Percentiles rank a stretch among this genome's conserved stretches.
Evolutionary conservation across 2,329 filamentous ascomycete genomes (phyloP).

Genomic region (Dryadomyces quercus-mongolicae): DNA sequence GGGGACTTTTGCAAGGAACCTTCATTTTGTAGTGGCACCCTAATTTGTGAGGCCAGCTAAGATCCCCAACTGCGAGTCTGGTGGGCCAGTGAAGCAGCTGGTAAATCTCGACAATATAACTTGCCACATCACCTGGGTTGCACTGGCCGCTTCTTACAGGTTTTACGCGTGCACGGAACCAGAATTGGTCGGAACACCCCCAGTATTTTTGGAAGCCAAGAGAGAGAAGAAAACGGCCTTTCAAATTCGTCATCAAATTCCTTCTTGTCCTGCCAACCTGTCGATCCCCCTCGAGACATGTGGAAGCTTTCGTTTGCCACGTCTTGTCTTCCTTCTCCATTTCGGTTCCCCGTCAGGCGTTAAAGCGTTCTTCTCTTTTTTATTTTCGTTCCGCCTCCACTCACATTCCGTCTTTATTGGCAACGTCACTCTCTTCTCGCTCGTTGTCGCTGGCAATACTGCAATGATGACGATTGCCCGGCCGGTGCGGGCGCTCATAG

Average conservation of each 20-base stretch:
- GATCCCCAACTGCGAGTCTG: too few species aligned
- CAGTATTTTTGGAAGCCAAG: too few species aligned
- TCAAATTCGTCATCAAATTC: background rate
- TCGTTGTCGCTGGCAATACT: background rate
- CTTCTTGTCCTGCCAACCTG: background rate
- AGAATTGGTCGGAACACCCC: too few species aligned
- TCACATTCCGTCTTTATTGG: background rate
- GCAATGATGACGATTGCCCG: conserved; percentile 69
- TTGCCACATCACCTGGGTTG: too few species aligned
- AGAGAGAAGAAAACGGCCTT: too few species aligned
- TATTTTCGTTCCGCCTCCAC: background rate
- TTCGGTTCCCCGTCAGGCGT: background rate
- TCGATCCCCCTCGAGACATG: background rate
- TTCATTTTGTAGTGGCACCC: too few species aligned
- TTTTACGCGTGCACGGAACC: too few species aligned
- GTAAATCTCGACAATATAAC: too few species aligned
- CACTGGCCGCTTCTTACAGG: too few species aligned
- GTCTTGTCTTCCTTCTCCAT: background rate
- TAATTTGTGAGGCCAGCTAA: too few species aligned
- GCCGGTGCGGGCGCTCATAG: conserved; percentile 68
- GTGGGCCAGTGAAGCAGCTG: too few species aligned
- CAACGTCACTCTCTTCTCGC: background rate
- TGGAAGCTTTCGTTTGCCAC: background rate
- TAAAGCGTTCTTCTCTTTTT: background rate
- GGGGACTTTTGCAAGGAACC: too few species aligned